Conservation (phyloP, 2,329 filamentous ascomycete genomes). For the Mycocentrospora acerina region DNA sequence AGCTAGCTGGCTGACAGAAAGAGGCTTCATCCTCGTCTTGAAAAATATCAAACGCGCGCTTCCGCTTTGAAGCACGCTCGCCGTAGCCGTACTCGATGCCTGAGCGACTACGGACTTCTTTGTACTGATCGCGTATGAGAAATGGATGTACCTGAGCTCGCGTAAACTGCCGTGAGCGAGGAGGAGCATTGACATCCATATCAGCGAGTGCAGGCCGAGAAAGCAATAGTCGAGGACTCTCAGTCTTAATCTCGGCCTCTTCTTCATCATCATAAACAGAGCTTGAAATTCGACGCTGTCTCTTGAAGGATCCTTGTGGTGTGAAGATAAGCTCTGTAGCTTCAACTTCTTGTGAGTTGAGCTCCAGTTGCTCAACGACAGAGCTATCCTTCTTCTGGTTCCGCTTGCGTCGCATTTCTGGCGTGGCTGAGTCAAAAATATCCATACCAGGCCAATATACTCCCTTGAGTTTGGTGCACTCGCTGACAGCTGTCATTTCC, state of each 20-base stretch:
- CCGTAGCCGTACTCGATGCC: conserved; percentile 33
- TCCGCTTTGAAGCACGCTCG: conserved; percentile 34
- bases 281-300: conserved; percentile 48
- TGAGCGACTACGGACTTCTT: conserved; percentile 32
- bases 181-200: conserved; percentile 33
- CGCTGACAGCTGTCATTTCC: conserved; percentile 35
- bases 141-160: conserved; percentile 21
- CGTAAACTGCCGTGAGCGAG: conserved; percentile 33
- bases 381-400: conserved; percentile 78
- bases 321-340: conserved; percentile 67
- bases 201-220: conserved; percentile 32
- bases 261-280: conserved; percentile 44
- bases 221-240: conserved; percentile 33
- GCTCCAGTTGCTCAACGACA: conserved; percentile 66
- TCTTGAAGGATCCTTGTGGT: conserved; percentile 44
- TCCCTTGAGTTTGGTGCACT: conserved; percentile 64
- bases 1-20: conserved; percentile 33
- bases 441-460: conserved; percentile 76
- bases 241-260: conserved; percentile 39
- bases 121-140: conserved; percentile 26
- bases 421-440: conserved; percentile 76
- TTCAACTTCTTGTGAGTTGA: conserved; percentile 64
- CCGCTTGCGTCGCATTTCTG: conserved; percentile 70
- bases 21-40: conserved; percentile 40
- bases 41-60: conserved; percentile 45